Conservation (phyloP, 768 basidiomycete species). For the Boletus tylopilopsis region DNA sequence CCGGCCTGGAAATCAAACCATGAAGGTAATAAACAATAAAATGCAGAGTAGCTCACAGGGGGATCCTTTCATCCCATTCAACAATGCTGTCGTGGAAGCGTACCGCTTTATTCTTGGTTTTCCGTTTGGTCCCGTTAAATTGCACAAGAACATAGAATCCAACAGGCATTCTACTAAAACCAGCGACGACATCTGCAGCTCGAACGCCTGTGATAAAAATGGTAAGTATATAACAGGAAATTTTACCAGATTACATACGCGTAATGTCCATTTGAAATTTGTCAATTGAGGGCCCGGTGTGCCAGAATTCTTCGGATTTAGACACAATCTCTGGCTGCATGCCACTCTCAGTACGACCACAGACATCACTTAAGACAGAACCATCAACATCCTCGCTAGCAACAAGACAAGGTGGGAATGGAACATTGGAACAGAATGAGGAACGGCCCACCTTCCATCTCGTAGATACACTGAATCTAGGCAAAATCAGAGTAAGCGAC, state of each 20-base stretch:
- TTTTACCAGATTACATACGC: not conserved
- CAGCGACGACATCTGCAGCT: not conserved
- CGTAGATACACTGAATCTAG: not conserved
- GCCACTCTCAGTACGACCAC: not conserved
- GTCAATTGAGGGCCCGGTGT: not conserved
- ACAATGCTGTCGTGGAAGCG: not conserved
- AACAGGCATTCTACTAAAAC: conserved; percentile 3
- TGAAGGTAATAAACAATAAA: not conserved
- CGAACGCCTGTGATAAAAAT: conserved; percentile 3
- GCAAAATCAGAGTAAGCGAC: not conserved
- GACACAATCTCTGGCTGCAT: not conserved
- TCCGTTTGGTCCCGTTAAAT: not conserved
- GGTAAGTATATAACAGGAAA: not conserved
- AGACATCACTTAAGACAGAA: not conserved
- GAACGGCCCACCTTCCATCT: not conserved
- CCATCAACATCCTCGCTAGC: not conserved
- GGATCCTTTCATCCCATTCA: not conserved
- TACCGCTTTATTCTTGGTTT: not conserved
- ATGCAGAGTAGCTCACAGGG: not conserved
- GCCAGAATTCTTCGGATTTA: not conserved
- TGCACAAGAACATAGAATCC: conserved; percentile 8
- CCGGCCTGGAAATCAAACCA: not conserved
- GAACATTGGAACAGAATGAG: too few relatives aligned
- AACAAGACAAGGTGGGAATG: not conserved
- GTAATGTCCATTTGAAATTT: not conserved